Base-by-base conservation (phyloP, 139 green algal genomes). In the Diplosphaera chodatii region DNA sequence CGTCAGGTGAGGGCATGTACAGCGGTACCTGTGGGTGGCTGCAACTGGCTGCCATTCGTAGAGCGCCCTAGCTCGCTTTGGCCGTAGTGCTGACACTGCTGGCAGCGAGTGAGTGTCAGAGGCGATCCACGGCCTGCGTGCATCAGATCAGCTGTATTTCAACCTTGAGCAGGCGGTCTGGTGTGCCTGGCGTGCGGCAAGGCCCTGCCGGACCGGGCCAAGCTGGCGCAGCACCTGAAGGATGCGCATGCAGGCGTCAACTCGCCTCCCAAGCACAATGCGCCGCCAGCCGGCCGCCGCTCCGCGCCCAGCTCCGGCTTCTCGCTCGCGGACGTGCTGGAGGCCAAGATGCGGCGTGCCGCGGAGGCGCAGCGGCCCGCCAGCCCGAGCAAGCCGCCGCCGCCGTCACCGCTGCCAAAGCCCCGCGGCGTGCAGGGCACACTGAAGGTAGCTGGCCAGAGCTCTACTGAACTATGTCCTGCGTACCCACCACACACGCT, bases 201-300 rank as follows among this genome's bases (percentile, higher is more conserved):
- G 41, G 78, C 75, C 1, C 89, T 92, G 37, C 37, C 40, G n/a
- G 72, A 75, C 55, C 82, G 90, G 68, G 34, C 59, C 2, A 71
- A 76, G 63, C 75, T 96, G 13, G 84, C 79, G 1, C 88, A 94
- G 76, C 90, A 96, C 76, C 67, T 96, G 5, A 77, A 75, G 33
- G 78, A 86, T n/a, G 85, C 82, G 62, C 90, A 96, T 41, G 72
- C 48, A 21, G 86, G 88, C 4, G 55, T 86, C 34, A 93, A 92
- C 76, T 27, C 55, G 31, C 30, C n/a, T 20, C 5, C 59, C 2
- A 37, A 71, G 68, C 31, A n/a, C n/a, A n/a, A n/a, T n/a, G n/a
- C n/a, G n/a, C n/a, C n/a, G n/a, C n/a, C 55, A 63, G 55, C 55
- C 16, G 55, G 55, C 21, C 22, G 55, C 55, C 21, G 15, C 16